phyloP scores from a whole-genome alignment of 192 early-diverging fungal species.

The Backusella circina region DNA sequence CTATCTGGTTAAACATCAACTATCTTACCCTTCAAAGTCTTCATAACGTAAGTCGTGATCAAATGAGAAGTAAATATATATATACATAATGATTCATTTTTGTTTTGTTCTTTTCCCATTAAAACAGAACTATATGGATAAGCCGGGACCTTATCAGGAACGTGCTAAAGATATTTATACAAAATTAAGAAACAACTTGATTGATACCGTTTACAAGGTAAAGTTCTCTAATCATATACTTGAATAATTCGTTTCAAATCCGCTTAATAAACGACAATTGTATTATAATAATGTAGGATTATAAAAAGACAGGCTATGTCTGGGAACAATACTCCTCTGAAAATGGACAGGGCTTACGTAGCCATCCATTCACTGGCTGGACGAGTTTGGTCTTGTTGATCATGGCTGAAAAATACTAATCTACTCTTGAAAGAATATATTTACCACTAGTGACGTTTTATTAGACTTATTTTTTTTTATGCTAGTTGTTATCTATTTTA shows the following conservation, averaged over 20 bases:
- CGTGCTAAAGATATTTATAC: constrained; percentile 71
- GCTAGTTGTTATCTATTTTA: neutral
- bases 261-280: no score
- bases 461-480: no score
- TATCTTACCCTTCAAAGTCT: constrained; percentile 77
- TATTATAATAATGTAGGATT: constrained; percentile 60
- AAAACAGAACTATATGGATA: constrained; percentile 47
- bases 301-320: constrained; percentile 72
- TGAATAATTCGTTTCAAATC: neutral
- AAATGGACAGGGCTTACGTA: constrained; percentile 71
- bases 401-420: constrained; percentile 79
- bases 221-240: neutral
- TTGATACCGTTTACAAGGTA: constrained; percentile 72
- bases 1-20: constrained; percentile 92
- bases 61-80: neutral
- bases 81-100: neutral
- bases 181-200: constrained; percentile 68
- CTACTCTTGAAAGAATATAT: neutral
- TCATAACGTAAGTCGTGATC: constrained; percentile 46
- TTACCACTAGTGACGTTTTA: neutral
- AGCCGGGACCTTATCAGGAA: constrained; percentile 63
- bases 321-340: constrained; percentile 90
- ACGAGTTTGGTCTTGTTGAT: constrained; percentile 77
- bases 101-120: no score
- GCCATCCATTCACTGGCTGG: constrained; percentile 97